Percentiles rank a stretch among this genome's conserved stretches.
phyloP scores from a whole-genome alignment of 371 early-diverging fungal species.

The Apophysomyces sp. region DNA sequence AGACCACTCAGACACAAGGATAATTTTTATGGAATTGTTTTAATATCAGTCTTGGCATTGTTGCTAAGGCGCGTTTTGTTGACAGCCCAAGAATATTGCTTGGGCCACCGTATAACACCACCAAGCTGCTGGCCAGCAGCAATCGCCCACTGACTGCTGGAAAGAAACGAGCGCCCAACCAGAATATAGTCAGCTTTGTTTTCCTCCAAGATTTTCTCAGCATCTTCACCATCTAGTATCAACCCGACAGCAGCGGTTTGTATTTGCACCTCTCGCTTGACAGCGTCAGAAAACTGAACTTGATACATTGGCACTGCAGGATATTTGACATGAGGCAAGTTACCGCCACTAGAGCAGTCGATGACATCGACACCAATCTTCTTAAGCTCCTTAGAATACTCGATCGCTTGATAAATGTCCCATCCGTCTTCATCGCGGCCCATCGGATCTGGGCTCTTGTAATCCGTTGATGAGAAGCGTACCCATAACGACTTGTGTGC shows the following conservation, averaged over 20 bases:
- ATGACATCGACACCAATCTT: constrained; percentile 74
- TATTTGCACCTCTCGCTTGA: constrained; percentile 55
- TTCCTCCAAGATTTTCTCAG: constrained; percentile 57
- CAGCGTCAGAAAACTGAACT: constrained; percentile 61
- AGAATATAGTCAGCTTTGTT: constrained; percentile 68
- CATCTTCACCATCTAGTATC: constrained; percentile 57
- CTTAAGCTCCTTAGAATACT: constrained; percentile 53
- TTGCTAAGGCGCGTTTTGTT: not conserved
- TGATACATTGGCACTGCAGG: constrained; percentile 45
- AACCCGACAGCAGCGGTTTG: constrained; percentile 65
- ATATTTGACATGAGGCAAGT: constrained; percentile 29
- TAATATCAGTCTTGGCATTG: no score
- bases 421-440: constrained; percentile 40
- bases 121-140: constrained; percentile 57
- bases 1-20: no score
- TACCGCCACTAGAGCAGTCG: constrained; percentile 78
- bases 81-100: not conserved
- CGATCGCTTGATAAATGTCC: constrained; percentile 65
- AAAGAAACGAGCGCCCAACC: constrained; percentile 64
- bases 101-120: constrained; percentile 53
- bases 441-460: constrained; percentile 31
- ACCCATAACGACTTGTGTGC: constrained; percentile 77
- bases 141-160: constrained; percentile 46
- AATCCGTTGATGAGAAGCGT: constrained; percentile 80
- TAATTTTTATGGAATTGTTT: no score